Evolutionary conservation across 441 rosid species (phyloP).

Genomic region (Mallotus repandus): DNA sequence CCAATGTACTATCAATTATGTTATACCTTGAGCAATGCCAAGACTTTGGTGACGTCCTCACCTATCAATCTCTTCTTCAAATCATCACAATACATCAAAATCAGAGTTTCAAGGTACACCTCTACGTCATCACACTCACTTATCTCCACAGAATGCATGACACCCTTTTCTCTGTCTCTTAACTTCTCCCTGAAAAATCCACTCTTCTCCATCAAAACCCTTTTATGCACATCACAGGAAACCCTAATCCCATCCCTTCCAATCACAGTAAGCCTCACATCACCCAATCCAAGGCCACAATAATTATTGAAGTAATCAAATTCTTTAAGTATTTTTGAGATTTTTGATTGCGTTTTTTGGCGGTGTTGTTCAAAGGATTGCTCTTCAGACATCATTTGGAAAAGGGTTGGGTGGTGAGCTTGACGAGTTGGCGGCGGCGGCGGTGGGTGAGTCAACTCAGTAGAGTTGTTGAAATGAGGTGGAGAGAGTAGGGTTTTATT

Average conservation of each 20-base stretch:
- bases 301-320: constrained; percentile 37
- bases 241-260: constrained; percentile 54
- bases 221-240: constrained; percentile 25
- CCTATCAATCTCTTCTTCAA: constrained; percentile 68
- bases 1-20: not conserved
- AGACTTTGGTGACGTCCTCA: constrained; percentile 60
- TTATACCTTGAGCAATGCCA: constrained; percentile 87
- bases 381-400: constrained; percentile 91
- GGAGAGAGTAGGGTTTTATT: constrained; percentile 29
- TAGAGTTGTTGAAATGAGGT: constrained; percentile 16
- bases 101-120: constrained; percentile 81
- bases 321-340: constrained; percentile 55
- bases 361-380: constrained; percentile 43
- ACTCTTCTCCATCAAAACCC: constrained; percentile 69
- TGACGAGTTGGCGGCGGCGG: constrained; percentile 36
- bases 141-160: constrained; percentile 84
- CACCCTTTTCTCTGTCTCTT: constrained; percentile 57
- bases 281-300: constrained; percentile 45
- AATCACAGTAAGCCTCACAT: constrained; percentile 77
- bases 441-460: constrained; percentile 28
- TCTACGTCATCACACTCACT: constrained; percentile 92
- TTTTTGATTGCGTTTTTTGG: constrained; percentile 49
- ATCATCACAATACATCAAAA: constrained; percentile 85
- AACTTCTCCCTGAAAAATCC: constrained; percentile 76
- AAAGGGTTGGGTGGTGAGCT: constrained; percentile 57